These are phyloP conservation scores for Rhodotorula sp. DNA, from an alignment of 1,284 basidiomycete species.

Conservation along the genomic window DNA sequence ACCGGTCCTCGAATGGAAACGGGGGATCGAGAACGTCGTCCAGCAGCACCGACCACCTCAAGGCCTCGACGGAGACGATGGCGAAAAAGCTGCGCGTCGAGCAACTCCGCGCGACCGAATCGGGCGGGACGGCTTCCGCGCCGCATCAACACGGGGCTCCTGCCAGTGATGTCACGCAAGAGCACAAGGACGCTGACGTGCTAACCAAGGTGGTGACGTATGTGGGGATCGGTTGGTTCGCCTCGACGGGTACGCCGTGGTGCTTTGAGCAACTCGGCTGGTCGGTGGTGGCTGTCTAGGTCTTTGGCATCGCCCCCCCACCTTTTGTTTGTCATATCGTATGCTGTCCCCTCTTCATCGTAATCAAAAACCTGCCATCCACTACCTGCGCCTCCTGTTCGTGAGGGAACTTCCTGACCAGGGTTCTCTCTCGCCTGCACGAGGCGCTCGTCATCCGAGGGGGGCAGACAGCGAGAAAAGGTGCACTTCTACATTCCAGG, in stretches of 20 bases:
- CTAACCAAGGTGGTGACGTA: slow-evolving; percentile 37
- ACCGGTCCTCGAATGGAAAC: background rate
- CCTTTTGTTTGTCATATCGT: no score
- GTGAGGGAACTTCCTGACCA: no score
- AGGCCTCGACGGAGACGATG: background rate
- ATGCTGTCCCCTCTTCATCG: no score
- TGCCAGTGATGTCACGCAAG: background rate
- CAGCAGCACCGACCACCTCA: background rate
- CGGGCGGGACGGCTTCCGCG: background rate
- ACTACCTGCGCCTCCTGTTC: no score
- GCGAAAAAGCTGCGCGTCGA: background rate
- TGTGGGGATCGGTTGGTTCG: slow-evolving; percentile 37
- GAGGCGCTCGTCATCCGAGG: background rate
- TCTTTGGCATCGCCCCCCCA: background rate
- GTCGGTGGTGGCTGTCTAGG: background rate
- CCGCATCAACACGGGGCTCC: background rate
- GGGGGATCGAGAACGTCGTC: background rate
- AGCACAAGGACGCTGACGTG: slow-evolving; percentile 36
- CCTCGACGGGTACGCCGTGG: slow-evolving; percentile 28
- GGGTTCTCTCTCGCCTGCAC: no score
- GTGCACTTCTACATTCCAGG: background rate
- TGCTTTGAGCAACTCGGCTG: slow-evolving; percentile 20
- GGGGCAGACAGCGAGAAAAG: background rate
- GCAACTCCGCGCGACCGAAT: background rate
- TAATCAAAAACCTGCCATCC: no score